Conservation (phyloP, 768 basidiomycete genomes). For the Strobilomyces confusus region DNA sequence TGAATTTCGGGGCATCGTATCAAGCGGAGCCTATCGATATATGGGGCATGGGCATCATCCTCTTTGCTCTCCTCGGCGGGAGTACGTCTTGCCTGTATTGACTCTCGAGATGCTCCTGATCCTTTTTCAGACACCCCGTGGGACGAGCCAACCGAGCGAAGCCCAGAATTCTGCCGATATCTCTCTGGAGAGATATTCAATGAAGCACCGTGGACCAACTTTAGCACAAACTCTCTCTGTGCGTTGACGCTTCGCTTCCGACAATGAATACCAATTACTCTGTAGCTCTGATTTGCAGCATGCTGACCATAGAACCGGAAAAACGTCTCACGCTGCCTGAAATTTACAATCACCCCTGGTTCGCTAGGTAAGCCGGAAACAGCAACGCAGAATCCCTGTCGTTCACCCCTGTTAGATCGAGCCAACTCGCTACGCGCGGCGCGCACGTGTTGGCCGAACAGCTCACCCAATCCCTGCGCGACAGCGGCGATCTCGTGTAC, state of each 20-base stretch:
- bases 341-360: conserved; percentile 68
- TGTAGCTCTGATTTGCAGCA: conserved; percentile 68
- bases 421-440: conserved; percentile 58
- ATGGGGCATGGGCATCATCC: conserved; percentile 94
- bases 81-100: conserved; percentile 49
- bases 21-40: conserved; percentile 90
- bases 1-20: conserved; percentile 67
- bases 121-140: conserved; percentile 81
- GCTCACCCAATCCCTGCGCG: conserved; percentile 63
- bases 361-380: conserved; percentile 46
- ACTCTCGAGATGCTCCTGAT: not conserved
- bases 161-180: conserved; percentile 78
- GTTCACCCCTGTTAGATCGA: conserved; percentile 43
- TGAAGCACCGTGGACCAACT: conserved; percentile 75
- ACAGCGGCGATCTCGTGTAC: conserved; percentile 70
- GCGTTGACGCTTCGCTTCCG: conserved; percentile 23
- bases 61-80: conserved; percentile 86
- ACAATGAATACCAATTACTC: conserved; percentile 1
- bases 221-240: conserved; percentile 61
- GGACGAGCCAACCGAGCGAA: conserved; percentile 85
- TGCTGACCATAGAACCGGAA: conserved; percentile 68
- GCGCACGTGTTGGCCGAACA: conserved; percentile 58
- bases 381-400: not conserved
- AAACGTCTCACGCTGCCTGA: conserved; percentile 62
- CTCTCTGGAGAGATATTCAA: conserved; percentile 67